Base-by-base conservation (phyloP, 2,329 filamentous ascomycete species). In the Penicillium sclerotigenum region DNA sequence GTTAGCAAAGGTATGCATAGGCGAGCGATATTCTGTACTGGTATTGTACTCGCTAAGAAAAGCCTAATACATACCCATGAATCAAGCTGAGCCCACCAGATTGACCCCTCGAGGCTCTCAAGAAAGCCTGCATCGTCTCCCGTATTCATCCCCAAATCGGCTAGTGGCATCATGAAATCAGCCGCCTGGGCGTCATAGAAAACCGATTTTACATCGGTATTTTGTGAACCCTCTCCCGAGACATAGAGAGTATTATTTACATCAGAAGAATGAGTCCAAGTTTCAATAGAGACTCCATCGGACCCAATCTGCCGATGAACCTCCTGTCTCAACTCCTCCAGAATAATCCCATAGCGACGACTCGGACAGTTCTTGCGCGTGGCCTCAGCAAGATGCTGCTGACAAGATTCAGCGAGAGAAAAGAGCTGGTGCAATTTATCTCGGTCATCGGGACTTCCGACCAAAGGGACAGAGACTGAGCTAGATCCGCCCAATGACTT, bases 351-450 rank as follows among this genome's bases (percentile, higher is more conserved):
- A 42, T 80, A 80, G 37, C 77, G 71, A 7, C 76, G 73, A 46
- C 76, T 79, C 0, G 78, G 78, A 2, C 77, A 79, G 31, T 79
- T 79, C 13, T 71, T 74, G 2, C 75, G 73, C 4, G 78, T 79
- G 3, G 77, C 78, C 51, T 75, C 71, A 2, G 76, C 77, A 14
- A 80, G 71, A 57, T 80, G 76, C 11, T 71, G 68, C 43, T 80
- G 70, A 54, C 77, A 79, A n/a, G 69, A 65, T 51, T 79, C 77
- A 3, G 77, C 77, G 9, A 78, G 71, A 14, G 70, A 61, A 31
- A 80, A 73, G 2, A 80, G 66, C 13, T 70, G 66, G 5, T 65
- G 62, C 22, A 70, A 43, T 26, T 66, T 62, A 33, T 57, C 58
- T 5, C 51, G 52, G n/a, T 68, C 62, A 20, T 61, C 57, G 4